Evolutionary conservation across 2,329 filamentous ascomycete genomes (phyloP).

Genomic region (Penicillium sp.): DNA sequence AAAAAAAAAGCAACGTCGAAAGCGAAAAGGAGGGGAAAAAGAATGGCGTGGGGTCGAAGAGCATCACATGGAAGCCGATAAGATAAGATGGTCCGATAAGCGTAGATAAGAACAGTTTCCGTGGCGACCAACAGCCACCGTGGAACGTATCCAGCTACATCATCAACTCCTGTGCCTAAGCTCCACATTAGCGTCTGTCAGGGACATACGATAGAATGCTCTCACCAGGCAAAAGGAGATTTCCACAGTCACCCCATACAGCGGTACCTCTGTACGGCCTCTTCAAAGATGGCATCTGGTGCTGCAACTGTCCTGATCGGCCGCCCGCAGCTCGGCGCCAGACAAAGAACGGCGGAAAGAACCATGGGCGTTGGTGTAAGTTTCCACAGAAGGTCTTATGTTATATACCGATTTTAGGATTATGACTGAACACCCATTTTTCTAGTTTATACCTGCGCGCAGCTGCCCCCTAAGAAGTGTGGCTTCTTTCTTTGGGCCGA

Average conservation of each 20-base stretch:
- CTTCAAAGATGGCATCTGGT: constrained; percentile 52
- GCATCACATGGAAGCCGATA: constrained; percentile 1
- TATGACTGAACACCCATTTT: neutral
- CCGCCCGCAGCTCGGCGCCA: constrained; percentile 59
- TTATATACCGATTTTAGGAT: neutral
- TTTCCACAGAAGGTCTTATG: neutral
- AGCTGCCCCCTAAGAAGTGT: constrained; percentile 53
- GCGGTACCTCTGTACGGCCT: constrained; percentile 40
- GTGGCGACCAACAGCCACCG: constrained; percentile 21
- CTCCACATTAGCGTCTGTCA: neutral
- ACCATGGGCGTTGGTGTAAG: constrained; percentile 60
- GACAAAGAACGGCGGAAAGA: constrained; percentile 60
- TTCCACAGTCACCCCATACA: constrained; percentile 26
- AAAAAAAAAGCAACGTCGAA: neutral
- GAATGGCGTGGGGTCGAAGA: neutral
- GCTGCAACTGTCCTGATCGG: constrained; percentile 60
- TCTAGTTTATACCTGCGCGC: constrained; percentile 61
- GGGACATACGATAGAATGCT: constrained; percentile 21
- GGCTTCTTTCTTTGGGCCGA: constrained; percentile 66
- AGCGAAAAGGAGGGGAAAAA: constrained; percentile 1
- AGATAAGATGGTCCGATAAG: constrained; percentile 9
- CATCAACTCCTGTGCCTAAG: neutral
- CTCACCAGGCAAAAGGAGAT: constrained; percentile 27
- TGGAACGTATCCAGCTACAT: neutral
- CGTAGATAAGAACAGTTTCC: constrained; percentile 25